phyloP scores from a whole-genome alignment of 257 asterid species.

The Solanum chmielewskii region DNA sequence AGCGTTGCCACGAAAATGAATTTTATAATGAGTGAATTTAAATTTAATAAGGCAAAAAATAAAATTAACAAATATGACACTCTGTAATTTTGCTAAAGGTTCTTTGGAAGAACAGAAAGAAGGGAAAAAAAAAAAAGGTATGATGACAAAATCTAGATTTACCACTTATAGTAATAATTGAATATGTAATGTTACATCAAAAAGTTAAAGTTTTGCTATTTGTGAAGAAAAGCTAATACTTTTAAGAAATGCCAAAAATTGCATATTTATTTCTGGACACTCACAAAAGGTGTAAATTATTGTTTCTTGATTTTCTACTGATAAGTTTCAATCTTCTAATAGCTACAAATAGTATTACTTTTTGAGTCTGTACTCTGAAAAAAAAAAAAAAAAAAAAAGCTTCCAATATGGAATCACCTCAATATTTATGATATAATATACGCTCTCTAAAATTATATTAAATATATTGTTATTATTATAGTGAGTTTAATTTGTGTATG shows the following conservation, averaged over 20 bases:
- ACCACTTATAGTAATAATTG: constrained; percentile 18
- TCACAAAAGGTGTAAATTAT: constrained; percentile 16
- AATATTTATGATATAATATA: background rate
- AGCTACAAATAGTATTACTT: background rate
- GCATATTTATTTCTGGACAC: constrained; percentile 26
- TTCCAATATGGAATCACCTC: background rate
- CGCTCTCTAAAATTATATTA: background rate
- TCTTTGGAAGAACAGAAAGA: background rate
- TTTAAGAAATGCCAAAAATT: constrained; percentile 20
- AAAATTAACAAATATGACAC: background rate
- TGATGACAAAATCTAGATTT: constrained; percentile 13
- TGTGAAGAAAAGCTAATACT: constrained; percentile 3
- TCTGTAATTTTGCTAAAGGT: background rate
- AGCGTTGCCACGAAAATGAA: background rate
- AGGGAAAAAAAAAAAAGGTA: too few relatives aligned
- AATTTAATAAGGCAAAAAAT: background rate
- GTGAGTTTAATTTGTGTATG: too few relatives aligned
- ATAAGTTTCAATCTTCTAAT: constrained; percentile 9
- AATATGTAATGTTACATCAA: constrained; percentile 6
- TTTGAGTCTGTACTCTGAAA: background rate
- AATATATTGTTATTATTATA: too few relatives aligned
- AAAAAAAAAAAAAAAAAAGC: background rate
- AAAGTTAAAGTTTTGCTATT: background rate
- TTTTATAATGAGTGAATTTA: background rate
- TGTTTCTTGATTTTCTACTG: constrained; percentile 5